Conservation (phyloP, 805 yeast genomes). For the Metschnikowia continentalis region DNA sequence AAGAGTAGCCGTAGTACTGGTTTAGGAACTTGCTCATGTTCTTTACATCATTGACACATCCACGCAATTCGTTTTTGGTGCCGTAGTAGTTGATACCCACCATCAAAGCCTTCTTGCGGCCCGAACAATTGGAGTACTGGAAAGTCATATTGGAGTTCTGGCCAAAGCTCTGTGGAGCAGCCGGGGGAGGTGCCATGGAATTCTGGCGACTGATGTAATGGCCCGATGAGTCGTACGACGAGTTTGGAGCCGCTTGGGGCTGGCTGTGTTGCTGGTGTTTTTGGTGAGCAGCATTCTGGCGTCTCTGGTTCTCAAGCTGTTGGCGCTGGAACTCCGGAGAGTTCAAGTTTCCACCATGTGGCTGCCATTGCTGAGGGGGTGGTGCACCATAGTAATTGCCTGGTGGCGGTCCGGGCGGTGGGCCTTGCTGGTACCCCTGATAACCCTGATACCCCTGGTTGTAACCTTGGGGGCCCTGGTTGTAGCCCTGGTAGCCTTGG, state of each 20-base stretch:
- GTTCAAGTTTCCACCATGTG: slow-evolving; percentile 14
- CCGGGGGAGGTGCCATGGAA: slow-evolving; percentile 19
- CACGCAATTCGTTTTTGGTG: slow-evolving; percentile 54
- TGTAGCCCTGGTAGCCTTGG: slow-evolving; percentile 7
- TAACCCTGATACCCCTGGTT: not conserved
- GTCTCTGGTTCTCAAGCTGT: slow-evolving; percentile 16
- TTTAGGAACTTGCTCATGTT: slow-evolving; percentile 45
- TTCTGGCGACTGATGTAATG: slow-evolving; percentile 9
- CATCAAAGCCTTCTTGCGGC: slow-evolving; percentile 67
- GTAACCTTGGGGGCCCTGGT: slow-evolving; percentile 4
- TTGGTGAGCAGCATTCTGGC: slow-evolving; percentile 11
- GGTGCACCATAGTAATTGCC: slow-evolving; percentile 21
- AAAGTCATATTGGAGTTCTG: slow-evolving; percentile 33
- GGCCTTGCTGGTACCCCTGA: slow-evolving; percentile 2
- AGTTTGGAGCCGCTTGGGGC: slow-evolving; percentile 17
- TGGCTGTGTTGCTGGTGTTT: slow-evolving; percentile 12
- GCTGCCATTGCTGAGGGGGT: slow-evolving; percentile 16
- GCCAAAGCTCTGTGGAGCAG: slow-evolving; percentile 35
- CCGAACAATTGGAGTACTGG: slow-evolving; percentile 68
- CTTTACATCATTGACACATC: slow-evolving; percentile 76
- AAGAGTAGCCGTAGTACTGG: slow-evolving; percentile 40
- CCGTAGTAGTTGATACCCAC: slow-evolving; percentile 80
- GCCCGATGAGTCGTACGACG: slow-evolving; percentile 15
- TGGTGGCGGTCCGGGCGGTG: slow-evolving; percentile 13
- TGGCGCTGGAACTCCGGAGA: slow-evolving; percentile 17